Conservation (phyloP, 225 moss, liverwort and hornwort genomes). For the Pseudoscleropodium purum region DNA sequence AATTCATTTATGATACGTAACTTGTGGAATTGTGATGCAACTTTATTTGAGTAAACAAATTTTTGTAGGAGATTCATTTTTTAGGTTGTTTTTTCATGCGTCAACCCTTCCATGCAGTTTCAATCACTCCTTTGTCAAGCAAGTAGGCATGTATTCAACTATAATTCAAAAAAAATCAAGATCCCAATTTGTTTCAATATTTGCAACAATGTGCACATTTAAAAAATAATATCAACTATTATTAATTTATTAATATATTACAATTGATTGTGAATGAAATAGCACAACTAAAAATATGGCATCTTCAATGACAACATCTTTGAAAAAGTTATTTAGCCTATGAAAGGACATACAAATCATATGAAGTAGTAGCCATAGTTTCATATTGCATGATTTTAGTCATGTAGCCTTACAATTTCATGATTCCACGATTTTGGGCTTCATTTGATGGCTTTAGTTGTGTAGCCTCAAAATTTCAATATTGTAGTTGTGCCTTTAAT, state of each 20-base stretch:
- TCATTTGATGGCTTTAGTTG: neutral
- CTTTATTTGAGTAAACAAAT: neutral
- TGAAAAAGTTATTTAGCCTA: neutral
- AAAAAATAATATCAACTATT: neutral
- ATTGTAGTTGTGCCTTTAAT: neutral
- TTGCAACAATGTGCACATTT: neutral
- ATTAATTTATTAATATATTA: neutral
- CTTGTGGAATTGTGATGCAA: neutral
- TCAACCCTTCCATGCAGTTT: too few species aligned
- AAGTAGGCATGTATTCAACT: too few species aligned
- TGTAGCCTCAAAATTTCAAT: neutral
- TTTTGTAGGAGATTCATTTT: neutral
- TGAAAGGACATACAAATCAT: neutral
- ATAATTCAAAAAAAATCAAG: neutral
- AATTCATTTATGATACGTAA: neutral
- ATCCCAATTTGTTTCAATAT: neutral
- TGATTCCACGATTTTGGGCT: neutral
- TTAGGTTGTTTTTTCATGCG: too few species aligned
- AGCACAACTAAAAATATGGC: neutral
- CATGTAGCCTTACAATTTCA: neutral
- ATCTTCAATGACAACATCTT: neutral
- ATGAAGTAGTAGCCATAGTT: neutral
- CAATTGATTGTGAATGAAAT: neutral
- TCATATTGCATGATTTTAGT: neutral
- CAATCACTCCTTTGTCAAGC: neutral